Evolutionary conservation across 2,329 filamentous ascomycete species (phyloP).

Genomic region (Epicoccum sorghinum): DNA sequence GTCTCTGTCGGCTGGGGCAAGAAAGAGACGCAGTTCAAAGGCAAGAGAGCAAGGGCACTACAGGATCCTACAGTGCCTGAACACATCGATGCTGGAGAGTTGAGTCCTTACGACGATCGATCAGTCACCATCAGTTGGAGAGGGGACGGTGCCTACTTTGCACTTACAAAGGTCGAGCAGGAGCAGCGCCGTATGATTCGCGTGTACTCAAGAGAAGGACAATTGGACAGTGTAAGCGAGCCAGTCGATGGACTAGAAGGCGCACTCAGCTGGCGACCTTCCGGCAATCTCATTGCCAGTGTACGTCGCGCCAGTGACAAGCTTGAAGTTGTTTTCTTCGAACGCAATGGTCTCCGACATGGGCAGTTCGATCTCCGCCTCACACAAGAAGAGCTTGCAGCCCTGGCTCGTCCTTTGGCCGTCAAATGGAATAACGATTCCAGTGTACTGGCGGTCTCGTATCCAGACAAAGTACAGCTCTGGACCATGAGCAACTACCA

Average conservation of each 20-base stretch:
- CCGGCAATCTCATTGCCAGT: conserved; percentile 87
- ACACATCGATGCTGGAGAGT: conserved; percentile 80
- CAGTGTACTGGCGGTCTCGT: conserved; percentile 81
- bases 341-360: conserved; percentile 95
- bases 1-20: conserved; percentile 99
- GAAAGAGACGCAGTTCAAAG: conserved; percentile 96
- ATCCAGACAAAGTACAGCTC: conserved; percentile 78
- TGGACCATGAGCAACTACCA: conserved; percentile 99
- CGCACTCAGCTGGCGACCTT: conserved; percentile 87
- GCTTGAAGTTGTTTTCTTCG: conserved; percentile 92
- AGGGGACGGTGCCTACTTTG: conserved; percentile 89
- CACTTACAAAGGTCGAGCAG: conserved; percentile 78
- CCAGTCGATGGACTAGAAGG: conserved; percentile 91
- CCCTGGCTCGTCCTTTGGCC: conserved; percentile 63
- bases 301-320: conserved; percentile 73
- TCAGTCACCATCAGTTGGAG: conserved; percentile 84
- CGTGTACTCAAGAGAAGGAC: conserved; percentile 88
- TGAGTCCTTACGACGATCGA: conserved; percentile 76
- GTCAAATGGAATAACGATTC: conserved; percentile 93
- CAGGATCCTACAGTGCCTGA: conserved; percentile 95
- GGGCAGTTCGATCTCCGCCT: conserved; percentile 85
- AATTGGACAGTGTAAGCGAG: conserved; percentile 91
- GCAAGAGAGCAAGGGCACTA: conserved; percentile 82
- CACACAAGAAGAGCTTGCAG: conserved; percentile 62
- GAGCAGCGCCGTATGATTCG: conserved; percentile 77